Percentiles rank a stretch among this genome's conserved stretches.
Evolutionary conservation across 1,284 basidiomycete species (phyloP).

Genomic region (Neonothopanus nambi): DNA sequence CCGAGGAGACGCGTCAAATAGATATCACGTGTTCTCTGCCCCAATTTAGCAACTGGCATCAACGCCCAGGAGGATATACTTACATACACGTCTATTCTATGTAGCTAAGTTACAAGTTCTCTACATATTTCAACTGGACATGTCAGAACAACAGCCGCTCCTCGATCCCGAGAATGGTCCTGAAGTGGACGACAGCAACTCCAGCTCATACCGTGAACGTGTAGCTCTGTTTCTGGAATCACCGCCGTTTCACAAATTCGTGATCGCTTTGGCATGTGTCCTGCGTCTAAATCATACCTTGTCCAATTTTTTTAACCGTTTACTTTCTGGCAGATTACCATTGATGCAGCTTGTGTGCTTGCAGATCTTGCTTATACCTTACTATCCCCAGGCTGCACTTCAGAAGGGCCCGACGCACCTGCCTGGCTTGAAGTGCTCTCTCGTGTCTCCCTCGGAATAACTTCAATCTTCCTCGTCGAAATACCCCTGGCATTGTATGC

Average conservation of each 20-base stretch:
- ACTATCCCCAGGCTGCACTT: conserved; percentile 51
- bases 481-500: conserved; percentile 70
- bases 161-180: conserved; percentile 36
- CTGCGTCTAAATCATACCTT: not conserved
- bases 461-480: conserved; percentile 72
- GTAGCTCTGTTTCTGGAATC: conserved; percentile 56
- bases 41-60: not conserved
- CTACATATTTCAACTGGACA: too few relatives aligned
- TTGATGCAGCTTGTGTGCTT: conserved; percentile 68
- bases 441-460: conserved; percentile 66
- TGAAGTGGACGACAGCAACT: conserved; percentile 11
- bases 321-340: conserved; percentile 46
- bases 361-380: conserved; percentile 69
- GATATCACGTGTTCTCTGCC: too few relatives aligned
- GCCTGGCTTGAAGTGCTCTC: conserved; percentile 63
- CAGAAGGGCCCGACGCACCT: conserved; percentile 46
- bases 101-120: too few relatives aligned
- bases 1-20: too few relatives aligned
- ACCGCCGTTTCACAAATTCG: conserved; percentile 49
- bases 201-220: conserved; percentile 30
- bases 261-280: conserved; percentile 60
- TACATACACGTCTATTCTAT: too few relatives aligned
- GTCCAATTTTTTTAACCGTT: not conserved
- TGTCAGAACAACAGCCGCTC: conserved; percentile 53
- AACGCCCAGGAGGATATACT: too few relatives aligned